A percentile compares a stretch with the other conserved stretches of the same genome.
Evolutionary conservation across 768 basidiomycete genomes (phyloP).

Genomic region (Podaxis sp.): DNA sequence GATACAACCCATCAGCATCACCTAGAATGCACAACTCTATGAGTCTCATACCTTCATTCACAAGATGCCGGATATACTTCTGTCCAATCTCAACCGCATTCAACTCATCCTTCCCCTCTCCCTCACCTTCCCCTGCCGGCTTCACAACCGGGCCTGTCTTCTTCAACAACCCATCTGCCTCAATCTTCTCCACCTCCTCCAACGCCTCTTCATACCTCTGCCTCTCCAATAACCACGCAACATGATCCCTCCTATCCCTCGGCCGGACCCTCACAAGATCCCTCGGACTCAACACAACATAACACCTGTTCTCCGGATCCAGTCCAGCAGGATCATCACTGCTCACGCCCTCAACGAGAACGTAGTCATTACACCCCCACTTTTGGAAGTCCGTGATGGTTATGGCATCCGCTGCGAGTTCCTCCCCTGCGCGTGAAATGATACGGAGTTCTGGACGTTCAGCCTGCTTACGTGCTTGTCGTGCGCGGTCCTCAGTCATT

Average conservation of each 20-base stretch:
- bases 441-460: slow-evolving; percentile 95
- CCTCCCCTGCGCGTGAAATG: slow-evolving; percentile 86
- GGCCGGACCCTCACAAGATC: slow-evolving; percentile 87
- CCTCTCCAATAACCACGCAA: slow-evolving; percentile 89
- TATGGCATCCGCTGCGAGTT: slow-evolving; percentile 82
- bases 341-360: slow-evolving; percentile 54
- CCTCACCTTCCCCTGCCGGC: slow-evolving; percentile 17
- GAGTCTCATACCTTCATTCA: slow-evolving; percentile 65
- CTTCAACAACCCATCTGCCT: slow-evolving; percentile 32
- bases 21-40: neutral
- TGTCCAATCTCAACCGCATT: slow-evolving; percentile 74
- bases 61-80: slow-evolving; percentile 84
- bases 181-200: slow-evolving; percentile 71
- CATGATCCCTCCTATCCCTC: slow-evolving; percentile 86
- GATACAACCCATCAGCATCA: neutral
- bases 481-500: slow-evolving; percentile 66
- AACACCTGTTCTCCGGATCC: slow-evolving; percentile 49
- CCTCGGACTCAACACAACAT: slow-evolving; percentile 83
- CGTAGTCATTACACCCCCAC: slow-evolving; percentile 93
- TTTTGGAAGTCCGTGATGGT: slow-evolving; percentile 74
- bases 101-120: slow-evolving; percentile 40
- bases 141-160: slow-evolving; percentile 18
- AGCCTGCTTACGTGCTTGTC: slow-evolving; percentile 80
- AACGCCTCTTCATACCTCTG: slow-evolving; percentile 89
- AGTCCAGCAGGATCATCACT: slow-evolving; percentile 28